Evolutionary conservation across 441 rosid genomes (phyloP).

Genomic region (Corymbia citriodora): DNA sequence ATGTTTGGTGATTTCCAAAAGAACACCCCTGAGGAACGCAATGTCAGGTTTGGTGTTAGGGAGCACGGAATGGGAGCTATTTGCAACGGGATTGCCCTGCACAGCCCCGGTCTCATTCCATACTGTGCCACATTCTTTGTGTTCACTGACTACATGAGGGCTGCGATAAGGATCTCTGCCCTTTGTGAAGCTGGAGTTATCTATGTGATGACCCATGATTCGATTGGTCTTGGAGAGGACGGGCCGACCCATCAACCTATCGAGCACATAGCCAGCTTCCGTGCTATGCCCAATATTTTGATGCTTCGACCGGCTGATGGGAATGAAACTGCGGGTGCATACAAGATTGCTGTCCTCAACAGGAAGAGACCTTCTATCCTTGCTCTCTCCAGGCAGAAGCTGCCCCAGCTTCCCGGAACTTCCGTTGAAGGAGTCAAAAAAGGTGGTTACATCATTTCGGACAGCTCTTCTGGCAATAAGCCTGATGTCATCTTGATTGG

Average conservation of each 20-base stretch:
- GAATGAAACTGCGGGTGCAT: slow-evolving; percentile 83
- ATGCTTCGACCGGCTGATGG: slow-evolving; percentile 97
- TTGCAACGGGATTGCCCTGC: slow-evolving; percentile 79
- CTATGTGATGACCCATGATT: slow-evolving; percentile 93
- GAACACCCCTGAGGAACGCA: slow-evolving; percentile 79
- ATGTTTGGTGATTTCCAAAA: slow-evolving; percentile 84
- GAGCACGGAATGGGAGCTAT: slow-evolving; percentile 93
- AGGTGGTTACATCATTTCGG: slow-evolving; percentile 79
- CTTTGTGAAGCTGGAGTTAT: slow-evolving; percentile 69
- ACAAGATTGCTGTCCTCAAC: slow-evolving; percentile 63
- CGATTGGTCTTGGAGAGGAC: slow-evolving; percentile 95
- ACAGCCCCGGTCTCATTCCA: slow-evolving; percentile 73
- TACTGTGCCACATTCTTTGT: slow-evolving; percentile 96
- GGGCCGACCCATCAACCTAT: slow-evolving; percentile 96
- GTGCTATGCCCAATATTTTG: slow-evolving; percentile 88
- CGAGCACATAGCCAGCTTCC: slow-evolving; percentile 92
- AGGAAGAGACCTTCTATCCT: slow-evolving; percentile 77
- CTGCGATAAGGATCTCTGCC: slow-evolving; percentile 80
- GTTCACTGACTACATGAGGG: slow-evolving; percentile 96
- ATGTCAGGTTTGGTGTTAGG: slow-evolving; percentile 81
- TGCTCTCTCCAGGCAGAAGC: slow-evolving; percentile 86
- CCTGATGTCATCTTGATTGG: slow-evolving; percentile 80
- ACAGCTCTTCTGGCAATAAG: slow-evolving; percentile 70
- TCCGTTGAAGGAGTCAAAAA: slow-evolving; percentile 74
- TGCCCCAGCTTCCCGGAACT: slow-evolving; percentile 72